Percentiles rank a stretch among this genome's conserved stretches.
phyloP scores from a whole-genome alignment of 768 basidiomycete genomes.

The Tylopilus vinaceipallidus region DNA sequence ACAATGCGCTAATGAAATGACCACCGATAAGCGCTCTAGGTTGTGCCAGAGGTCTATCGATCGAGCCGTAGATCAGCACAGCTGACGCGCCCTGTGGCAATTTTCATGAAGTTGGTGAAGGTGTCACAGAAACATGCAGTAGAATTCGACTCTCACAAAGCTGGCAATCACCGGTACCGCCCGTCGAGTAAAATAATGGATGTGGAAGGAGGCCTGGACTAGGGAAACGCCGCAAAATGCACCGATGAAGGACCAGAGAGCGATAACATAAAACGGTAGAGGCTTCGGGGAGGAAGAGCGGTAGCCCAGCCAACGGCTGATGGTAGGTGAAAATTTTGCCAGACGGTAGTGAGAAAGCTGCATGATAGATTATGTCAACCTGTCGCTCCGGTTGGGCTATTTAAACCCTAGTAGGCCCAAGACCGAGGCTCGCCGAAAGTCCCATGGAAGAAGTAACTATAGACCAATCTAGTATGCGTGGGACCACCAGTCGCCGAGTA shows the following conservation, averaged over 20 bases:
- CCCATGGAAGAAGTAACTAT: neutral
- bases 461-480: neutral
- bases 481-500: too few relatives aligned
- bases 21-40: constrained; percentile 51
- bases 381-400: neutral
- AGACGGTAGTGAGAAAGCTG: neutral
- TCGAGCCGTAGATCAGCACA: constrained; percentile 50
- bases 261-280: neutral
- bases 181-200: constrained; percentile 44
- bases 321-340: neutral
- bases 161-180: constrained; percentile 33
- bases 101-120: neutral
- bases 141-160: constrained; percentile 14
- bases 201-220: constrained; percentile 50
- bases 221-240: constrained; percentile 49
- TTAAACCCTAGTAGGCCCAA: neutral
- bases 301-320: constrained; percentile 17
- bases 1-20: constrained; percentile 38
- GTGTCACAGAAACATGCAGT: neutral
- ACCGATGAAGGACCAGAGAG: constrained; percentile 49
- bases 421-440: neutral
- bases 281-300: constrained; percentile 8
- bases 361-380: constrained; percentile 2
- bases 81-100: constrained; percentile 49
- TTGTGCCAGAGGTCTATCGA: constrained; percentile 53